Evolutionary conservation across 257 asterid species (phyloP).

Genomic region (Coffea canephora): DNA sequence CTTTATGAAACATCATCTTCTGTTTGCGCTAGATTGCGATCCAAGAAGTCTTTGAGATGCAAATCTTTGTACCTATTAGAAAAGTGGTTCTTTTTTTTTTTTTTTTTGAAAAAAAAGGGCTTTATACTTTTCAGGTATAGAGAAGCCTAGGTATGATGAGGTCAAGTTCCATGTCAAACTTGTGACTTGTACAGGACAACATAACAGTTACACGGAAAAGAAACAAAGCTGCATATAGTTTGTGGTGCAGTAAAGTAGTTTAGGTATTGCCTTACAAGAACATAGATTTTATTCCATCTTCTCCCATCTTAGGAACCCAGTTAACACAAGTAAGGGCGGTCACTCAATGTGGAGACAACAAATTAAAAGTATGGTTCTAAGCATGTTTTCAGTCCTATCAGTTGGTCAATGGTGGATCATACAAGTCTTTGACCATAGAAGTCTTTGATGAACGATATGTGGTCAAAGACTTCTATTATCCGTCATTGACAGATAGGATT

Average conservation of each 20-base stretch:
- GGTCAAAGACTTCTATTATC: background rate
- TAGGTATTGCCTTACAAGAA: background rate
- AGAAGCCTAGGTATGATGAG: background rate
- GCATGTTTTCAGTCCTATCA: conserved; percentile 4
- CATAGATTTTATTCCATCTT: background rate
- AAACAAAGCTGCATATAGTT: background rate
- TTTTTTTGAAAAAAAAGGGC: background rate
- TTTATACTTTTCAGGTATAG: background rate
- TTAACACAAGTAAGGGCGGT: background rate
- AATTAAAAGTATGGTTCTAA: background rate
- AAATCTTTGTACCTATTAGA: background rate
- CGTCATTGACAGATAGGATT: background rate
- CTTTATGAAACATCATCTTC: background rate
- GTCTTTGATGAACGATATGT: no score
- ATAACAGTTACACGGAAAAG: background rate
- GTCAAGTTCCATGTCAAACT: background rate
- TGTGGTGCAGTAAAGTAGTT: background rate
- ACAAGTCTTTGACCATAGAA: no score
- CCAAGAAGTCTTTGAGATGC: background rate
- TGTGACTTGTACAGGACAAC: background rate
- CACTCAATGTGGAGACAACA: background rate
- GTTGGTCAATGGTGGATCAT: background rate
- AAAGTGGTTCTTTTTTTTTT: background rate
- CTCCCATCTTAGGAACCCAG: background rate
- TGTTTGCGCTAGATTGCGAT: background rate